These are phyloP conservation scores for Trichophyton rubrum DNA, from an alignment of 2,329 filamentous ascomycete genomes.

Conservation along the genomic window DNA sequence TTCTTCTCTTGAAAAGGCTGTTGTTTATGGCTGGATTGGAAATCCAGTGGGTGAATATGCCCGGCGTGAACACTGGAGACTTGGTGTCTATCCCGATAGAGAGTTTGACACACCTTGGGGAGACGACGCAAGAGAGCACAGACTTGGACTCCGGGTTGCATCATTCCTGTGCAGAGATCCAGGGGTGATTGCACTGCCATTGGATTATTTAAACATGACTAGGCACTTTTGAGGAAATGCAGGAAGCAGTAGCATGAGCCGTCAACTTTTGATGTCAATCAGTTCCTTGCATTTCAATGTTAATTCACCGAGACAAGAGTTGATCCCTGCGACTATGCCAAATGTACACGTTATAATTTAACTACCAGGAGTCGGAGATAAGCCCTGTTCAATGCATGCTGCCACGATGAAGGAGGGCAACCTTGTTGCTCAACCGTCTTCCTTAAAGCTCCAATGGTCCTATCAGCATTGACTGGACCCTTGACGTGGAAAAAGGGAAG, in stretches of 20 bases:
- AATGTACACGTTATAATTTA: background rate
- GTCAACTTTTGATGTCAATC: background rate
- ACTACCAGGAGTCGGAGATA: background rate
- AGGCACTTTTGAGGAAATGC: background rate
- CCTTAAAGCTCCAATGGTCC: no score
- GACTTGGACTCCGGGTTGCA: background rate
- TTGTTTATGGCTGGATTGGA: background rate
- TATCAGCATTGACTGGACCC: background rate
- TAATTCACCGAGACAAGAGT: background rate
- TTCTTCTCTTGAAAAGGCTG: background rate
- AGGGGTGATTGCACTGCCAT: background rate
- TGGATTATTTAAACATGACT: constrained; percentile 1
- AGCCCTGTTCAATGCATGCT: background rate
- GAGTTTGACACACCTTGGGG: background rate
- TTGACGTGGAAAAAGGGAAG: background rate
- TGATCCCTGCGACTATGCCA: background rate
- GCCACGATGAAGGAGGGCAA: background rate
- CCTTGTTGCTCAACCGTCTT: background rate
- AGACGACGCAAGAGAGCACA: background rate
- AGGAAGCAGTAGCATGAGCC: background rate
- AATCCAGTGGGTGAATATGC: background rate
- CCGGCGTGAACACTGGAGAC: background rate
- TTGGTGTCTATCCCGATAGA: constrained; percentile 1
- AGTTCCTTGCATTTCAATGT: background rate
- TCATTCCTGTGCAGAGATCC: background rate